Evolutionary conservation across 148 eudicot genomes (phyloP).

Genomic region (Selenicereus undatus): DNA sequence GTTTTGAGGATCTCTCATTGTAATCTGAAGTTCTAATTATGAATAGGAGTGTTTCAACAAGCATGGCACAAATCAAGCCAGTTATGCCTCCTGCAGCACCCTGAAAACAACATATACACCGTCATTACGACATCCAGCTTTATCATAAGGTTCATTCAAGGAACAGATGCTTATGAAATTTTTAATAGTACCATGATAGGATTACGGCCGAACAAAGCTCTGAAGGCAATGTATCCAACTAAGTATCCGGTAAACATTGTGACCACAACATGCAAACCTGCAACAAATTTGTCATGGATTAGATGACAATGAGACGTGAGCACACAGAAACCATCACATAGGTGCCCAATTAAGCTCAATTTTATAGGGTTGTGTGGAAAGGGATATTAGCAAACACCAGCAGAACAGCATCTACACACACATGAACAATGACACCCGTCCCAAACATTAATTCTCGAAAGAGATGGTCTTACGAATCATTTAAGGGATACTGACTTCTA

Average conservation of each 20-base stretch:
- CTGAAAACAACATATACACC: slow-evolving; percentile 32
- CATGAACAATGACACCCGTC: too few species aligned
- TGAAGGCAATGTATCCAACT: slow-evolving; percentile 82
- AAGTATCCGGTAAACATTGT: slow-evolving; percentile 86
- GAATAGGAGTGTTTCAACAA: slow-evolving; percentile 84
- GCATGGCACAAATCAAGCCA: slow-evolving; percentile 77
- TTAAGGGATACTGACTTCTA: too few species aligned
- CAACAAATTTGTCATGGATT: not conserved
- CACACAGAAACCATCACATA: not conserved
- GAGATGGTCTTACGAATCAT: too few species aligned
- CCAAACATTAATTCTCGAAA: too few species aligned
- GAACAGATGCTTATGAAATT: not conserved
- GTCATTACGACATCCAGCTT: not conserved
- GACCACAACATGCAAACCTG: slow-evolving; percentile 87
- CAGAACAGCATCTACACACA: not conserved
- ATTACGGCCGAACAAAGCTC: slow-evolving; percentile 77
- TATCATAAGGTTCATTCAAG: not conserved
- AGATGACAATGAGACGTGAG: not conserved
- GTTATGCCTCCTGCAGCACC: slow-evolving; percentile 92
- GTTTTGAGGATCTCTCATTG: slow-evolving; percentile 27
- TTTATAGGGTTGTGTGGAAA: not conserved
- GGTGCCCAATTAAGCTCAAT: not conserved
- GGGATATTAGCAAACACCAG: not conserved
- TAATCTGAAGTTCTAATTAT: slow-evolving; percentile 58
- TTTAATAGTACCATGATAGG: slow-evolving; percentile 66